Evolutionary conservation across 805 yeast genomes (phyloP), one percentile per base, ranked within the genome.

Genomic region (Sporopachydermia lactativora): DNA sequence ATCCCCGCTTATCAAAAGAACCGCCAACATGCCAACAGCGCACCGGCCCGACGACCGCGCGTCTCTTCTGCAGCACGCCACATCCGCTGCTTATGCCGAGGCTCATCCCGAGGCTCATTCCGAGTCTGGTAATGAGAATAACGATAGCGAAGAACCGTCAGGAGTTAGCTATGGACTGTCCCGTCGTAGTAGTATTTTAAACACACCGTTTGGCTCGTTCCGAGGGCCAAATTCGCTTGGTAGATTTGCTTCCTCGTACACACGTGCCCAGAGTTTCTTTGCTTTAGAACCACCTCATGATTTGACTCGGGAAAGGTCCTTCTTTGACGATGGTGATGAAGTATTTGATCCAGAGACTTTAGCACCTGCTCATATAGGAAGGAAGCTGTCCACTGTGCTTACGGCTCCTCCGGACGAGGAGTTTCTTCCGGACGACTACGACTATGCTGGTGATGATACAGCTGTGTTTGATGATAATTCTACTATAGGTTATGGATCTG

Each of bases 211-310:
- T 17, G 79, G 79, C 2, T 75, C 81, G 15, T 75, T 74, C 53
- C 66, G 66, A 51, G 80, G 84, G 37, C 65, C 64, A 16, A 81
- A 81, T 58, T 80, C 92, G 1, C 55, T 84, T 35, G 75, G 78
- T 43, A 75, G 81, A 42, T 84, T 84, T 59, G 94, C 94, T 1
- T 73, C 82, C 11, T 83, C 94, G 0, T 75, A 70, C 52, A 71
- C 75, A 34, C 69, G 95, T 54, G 92, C 94, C 1, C 89, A 82
- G 54, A 73, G 85, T 2, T 74, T 81, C 48, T 72, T 67, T 49
- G 71, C 75, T 4, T 64, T 72, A 43, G 77, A 71, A 41, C 60
- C 68, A 1, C 64, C 70, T 24, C 36, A n/a, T 31, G 49, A 43
- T 2, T 31, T 50, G 16, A 35, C 40, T 17, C 41, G 53, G 11